Conservation (phyloP, 768 basidiomycete genomes). For the Lentinus brumalis region DNA sequence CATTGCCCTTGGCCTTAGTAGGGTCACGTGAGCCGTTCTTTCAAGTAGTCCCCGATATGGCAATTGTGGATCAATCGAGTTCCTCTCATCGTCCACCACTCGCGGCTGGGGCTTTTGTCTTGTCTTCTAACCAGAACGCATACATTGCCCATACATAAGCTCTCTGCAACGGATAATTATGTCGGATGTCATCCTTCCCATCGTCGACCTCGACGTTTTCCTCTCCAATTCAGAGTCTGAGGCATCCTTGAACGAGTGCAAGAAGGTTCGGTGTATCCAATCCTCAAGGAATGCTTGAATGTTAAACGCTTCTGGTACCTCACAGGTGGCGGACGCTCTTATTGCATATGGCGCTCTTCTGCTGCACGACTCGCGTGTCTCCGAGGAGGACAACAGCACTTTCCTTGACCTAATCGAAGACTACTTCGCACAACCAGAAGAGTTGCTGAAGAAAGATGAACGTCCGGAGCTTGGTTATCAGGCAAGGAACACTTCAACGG, state of each 20-base stretch:
- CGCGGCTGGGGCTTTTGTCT: neutral
- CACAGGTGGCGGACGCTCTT: conserved; percentile 79
- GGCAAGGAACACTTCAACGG: conserved; percentile 46
- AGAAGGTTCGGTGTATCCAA: conserved; percentile 46
- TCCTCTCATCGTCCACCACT: neutral
- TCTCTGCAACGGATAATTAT: conserved; percentile 19
- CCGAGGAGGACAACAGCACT: conserved; percentile 73
- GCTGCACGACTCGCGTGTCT: conserved; percentile 82
- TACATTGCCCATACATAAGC: neutral
- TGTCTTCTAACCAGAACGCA: neutral
- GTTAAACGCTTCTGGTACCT: neutral
- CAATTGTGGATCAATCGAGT: neutral
- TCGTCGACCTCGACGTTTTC: conserved; percentile 79
- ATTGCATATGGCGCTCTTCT: conserved; percentile 86
- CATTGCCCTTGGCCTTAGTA: neutral
- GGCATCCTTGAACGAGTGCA: conserved; percentile 60
- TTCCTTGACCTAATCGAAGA: conserved; percentile 93
- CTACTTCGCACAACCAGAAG: conserved; percentile 79
- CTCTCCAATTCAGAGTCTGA: conserved; percentile 48
- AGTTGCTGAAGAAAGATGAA: conserved; percentile 70
- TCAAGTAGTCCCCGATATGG: conserved; percentile 3
- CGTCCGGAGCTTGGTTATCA: conserved; percentile 88
- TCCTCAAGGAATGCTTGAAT: neutral
- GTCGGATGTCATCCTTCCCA: conserved; percentile 57
- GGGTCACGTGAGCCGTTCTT: conserved; percentile 7